These are phyloP conservation scores for Aspergillus viridinutans DNA, from an alignment of 2,329 filamentous ascomycete species.

Conservation along the genomic window DNA sequence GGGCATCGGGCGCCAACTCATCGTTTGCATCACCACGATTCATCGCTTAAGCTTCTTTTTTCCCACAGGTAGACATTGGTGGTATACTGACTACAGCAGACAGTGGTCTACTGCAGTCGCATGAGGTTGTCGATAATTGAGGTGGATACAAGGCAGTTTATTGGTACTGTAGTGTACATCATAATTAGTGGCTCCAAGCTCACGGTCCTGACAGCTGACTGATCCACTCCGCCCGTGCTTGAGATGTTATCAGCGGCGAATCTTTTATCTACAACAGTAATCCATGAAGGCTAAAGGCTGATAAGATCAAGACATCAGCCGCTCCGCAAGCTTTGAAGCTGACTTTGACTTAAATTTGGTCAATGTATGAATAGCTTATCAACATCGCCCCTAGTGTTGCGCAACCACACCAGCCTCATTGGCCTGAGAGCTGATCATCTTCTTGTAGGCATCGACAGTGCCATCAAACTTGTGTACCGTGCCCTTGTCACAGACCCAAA, in stretches of 20 bases:
- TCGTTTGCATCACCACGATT: constrained; percentile 19
- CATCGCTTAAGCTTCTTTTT: constrained; percentile 21
- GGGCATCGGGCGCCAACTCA: constrained; percentile 22
- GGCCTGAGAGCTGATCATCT: constrained; percentile 85
- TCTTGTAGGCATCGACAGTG: constrained; percentile 96
- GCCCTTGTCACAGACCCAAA: constrained; percentile 95
- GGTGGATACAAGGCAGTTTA: neutral
- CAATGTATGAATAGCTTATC: constrained; percentile 4
- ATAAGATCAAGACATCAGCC: neutral
- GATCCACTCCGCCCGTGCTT: neutral
- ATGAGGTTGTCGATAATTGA: neutral
- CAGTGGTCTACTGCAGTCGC: neutral
- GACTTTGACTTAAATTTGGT: neutral
- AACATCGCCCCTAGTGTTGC: constrained; percentile 26
- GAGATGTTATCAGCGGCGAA: neutral
- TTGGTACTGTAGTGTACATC: neutral
- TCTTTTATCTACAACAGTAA: neutral
- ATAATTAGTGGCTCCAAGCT: neutral
- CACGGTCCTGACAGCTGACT: neutral
- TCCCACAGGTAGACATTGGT: constrained; percentile 6
- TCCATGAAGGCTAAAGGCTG: neutral
- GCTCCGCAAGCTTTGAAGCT: neutral
- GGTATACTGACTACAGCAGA: neutral
- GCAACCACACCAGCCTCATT: constrained; percentile 74
- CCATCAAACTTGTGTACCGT: constrained; percentile 95